phyloP scores from a whole-genome alignment of 78 protist species.

The Monosiga brevicollis region DNA sequence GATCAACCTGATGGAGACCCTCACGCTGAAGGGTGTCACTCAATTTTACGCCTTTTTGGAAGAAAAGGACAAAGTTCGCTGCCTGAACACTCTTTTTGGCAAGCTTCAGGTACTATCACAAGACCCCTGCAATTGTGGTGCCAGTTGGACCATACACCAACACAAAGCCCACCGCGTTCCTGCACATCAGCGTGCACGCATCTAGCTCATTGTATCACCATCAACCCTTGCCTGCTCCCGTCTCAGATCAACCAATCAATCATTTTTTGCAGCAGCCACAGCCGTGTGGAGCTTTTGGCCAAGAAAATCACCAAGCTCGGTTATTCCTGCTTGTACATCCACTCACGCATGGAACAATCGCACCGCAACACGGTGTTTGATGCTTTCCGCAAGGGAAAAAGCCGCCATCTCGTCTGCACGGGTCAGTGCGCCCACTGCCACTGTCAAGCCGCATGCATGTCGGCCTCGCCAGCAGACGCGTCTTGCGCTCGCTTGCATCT shows the following conservation, averaged over 20 bases:
- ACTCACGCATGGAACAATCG: constrained; percentile 92
- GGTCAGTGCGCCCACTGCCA: constrained; percentile 6
- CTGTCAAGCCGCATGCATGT: too few species aligned
- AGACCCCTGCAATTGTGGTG: too few species aligned
- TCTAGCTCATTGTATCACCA: background rate
- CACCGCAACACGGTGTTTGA: constrained; percentile 97
- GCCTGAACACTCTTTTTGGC: constrained; percentile 91
- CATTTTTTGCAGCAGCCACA: constrained; percentile 94
- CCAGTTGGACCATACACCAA: too few species aligned
- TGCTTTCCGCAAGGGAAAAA: constrained; percentile 90
- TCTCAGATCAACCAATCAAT: constrained; percentile 94
- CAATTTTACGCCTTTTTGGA: constrained; percentile 98
- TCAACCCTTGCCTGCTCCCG: too few species aligned
- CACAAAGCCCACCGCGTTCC: too few species aligned
- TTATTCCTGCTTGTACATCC: constrained; percentile 96
- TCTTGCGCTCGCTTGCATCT: background rate
- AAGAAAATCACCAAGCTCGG: constrained; percentile 78
- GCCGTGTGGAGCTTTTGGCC: constrained; percentile 95
- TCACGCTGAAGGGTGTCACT: constrained; percentile 94
- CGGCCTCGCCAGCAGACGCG: background rate
- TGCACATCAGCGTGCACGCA: background rate
- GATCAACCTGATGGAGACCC: constrained; percentile 96
- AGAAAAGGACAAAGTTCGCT: constrained; percentile 93
- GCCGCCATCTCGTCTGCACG: constrained; percentile 95
- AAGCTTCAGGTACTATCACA: constrained; percentile 42